Base-by-base conservation (phyloP, 345 rosid genomes). In the Aquilaria yunnanensis region DNA sequence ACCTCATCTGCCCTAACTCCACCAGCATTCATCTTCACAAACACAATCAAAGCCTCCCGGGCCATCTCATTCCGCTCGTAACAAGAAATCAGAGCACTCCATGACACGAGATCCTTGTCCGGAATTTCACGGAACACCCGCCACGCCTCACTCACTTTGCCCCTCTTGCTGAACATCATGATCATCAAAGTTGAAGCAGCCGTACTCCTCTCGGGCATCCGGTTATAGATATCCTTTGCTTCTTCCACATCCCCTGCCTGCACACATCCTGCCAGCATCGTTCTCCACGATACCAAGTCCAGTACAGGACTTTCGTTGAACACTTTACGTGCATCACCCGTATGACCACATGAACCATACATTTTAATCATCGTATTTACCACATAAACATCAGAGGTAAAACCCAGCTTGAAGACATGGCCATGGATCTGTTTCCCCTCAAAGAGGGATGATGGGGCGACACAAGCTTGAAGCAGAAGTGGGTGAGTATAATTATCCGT, bases 111-210 rank as follows among this genome's bases (percentile, higher is more conserved):
- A 73, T 78, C 83, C 58, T 69, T 82, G 64, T 70, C 59, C 2
- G 70, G 49, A 81, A 82, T 74, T 64, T 72, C 66, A 56, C 62
- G 53, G 49, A 85, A 85, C 64, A 82, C 51, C 62, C 63, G 66
- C 47, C 52, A 33, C 2, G 87, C 87, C 41, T 80, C 82, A 43
- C 6, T 64, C 66, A 80, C 83, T 34, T 32, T 54, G 3, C 85
- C 77, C 14, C 51, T 80, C 71, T 64, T 74, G 23, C 85, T 81
- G 69, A 72, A 72, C 81, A 81, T 65, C 54, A 70, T 83, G 62
- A 85, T 78, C 90, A 85, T 85, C 2, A 85, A 85, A 65, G 81
- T 85, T 7, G 87, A 80, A 56, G 90, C 81, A 8, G 82, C 80
- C 13, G 69, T 46, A 23, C 74, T 82, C 80, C 74, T 75, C 54